Conservation (phyloP, 2,329 filamentous ascomycete genomes). For the Aspergillus candidus region DNA sequence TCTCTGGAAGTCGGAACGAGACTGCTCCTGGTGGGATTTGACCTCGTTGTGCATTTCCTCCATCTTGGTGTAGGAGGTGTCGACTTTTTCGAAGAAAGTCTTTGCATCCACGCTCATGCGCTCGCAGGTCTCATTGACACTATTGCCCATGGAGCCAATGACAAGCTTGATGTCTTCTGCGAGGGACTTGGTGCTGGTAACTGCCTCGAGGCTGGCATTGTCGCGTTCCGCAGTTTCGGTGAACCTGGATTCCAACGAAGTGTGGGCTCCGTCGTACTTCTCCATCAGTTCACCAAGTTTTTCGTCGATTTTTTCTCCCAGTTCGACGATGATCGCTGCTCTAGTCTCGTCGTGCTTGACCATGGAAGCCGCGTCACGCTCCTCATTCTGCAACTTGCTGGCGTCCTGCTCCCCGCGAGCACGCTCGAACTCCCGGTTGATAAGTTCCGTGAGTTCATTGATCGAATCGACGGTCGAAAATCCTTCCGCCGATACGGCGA, state of each 20-base stretch:
- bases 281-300: conserved; percentile 73
- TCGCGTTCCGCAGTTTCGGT: conserved; percentile 69
- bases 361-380: conserved; percentile 49
- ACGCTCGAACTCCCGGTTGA: conserved; percentile 84
- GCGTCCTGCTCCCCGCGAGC: conserved; percentile 73
- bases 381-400: conserved; percentile 70
- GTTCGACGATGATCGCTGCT: conserved; percentile 48
- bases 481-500: conserved; percentile 55
- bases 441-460: conserved; percentile 64
- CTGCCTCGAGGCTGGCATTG: conserved; percentile 64
- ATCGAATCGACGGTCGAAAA: conserved; percentile 53
- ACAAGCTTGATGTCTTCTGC: conserved; percentile 82
- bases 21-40: conserved; percentile 75
- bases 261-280: conserved; percentile 84
- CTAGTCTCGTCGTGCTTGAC: conserved; percentile 57
- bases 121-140: conserved; percentile 74
- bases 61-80: conserved; percentile 67
- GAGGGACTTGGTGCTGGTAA: conserved; percentile 68
- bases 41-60: conserved; percentile 67
- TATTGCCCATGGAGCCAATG: conserved; percentile 75
- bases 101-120: conserved; percentile 83
- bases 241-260: conserved; percentile 65
- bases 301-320: conserved; percentile 60
- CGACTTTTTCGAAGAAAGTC: conserved; percentile 76
- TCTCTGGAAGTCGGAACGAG: conserved; percentile 72